A percentile compares a stretch with the other conserved stretches of the same genome.
Evolutionary conservation across 176 grass and related monocot species (phyloP).

Genomic region (maize (Zea mays)): DNA sequence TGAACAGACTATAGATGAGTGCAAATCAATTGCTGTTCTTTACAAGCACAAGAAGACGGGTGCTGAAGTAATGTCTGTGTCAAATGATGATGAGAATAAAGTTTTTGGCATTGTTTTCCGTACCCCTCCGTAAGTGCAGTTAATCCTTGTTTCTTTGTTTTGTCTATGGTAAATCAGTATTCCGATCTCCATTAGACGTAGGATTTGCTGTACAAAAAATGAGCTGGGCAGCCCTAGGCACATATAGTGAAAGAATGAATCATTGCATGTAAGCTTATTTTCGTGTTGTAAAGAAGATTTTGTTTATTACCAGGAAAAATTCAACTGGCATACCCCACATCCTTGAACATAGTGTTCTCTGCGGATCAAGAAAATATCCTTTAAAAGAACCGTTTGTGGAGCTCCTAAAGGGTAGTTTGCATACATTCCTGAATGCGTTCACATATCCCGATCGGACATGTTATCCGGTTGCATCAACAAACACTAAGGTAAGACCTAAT

Average conservation of each 20-base stretch:
- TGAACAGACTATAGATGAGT: constrained; percentile 91
- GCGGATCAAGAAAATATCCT: constrained; percentile 96
- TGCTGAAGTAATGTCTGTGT: constrained; percentile 87
- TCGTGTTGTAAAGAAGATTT: constrained; percentile 28
- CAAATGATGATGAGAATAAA: constrained; percentile 93
- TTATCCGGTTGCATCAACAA: constrained; percentile 98
- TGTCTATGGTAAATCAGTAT: background rate
- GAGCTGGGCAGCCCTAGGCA: background rate
- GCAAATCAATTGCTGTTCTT: constrained; percentile 82
- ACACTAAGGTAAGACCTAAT: constrained; percentile 64
- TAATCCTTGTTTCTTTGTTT: constrained; percentile 21
- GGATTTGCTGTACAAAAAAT: constrained; percentile 4
- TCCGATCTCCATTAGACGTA: background rate
- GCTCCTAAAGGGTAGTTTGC: constrained; percentile 88
- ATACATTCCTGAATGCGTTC: constrained; percentile 99
- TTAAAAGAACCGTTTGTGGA: constrained; percentile 99
- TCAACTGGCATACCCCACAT: constrained; percentile 99
- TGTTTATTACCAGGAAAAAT: constrained; percentile 70
- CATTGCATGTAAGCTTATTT: background rate
- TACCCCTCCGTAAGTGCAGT: constrained; percentile 85
- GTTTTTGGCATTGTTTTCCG: constrained; percentile 97
- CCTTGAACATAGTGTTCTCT: constrained; percentile 96
- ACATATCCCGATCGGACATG: constrained; percentile 98
- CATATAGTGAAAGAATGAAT: background rate
- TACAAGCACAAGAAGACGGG: constrained; percentile 98